Base-by-base conservation (phyloP, 2,329 filamentous ascomycete genomes). In the Chaetomiaceae sp. region DNA sequence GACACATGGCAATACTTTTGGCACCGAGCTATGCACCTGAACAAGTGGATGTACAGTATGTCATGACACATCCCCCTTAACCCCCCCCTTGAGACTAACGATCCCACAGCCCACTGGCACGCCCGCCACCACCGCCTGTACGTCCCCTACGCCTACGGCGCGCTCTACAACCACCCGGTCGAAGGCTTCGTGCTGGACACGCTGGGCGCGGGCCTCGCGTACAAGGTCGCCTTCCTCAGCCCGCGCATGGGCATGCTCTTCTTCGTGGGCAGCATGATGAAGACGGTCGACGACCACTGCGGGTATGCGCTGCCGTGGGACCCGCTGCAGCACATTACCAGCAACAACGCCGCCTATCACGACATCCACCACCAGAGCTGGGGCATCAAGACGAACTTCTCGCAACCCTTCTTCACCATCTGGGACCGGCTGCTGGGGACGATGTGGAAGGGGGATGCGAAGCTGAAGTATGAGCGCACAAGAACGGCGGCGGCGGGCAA, bases 1-100 rank as follows among this genome's bases (percentile, higher is more conserved):
- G 94, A 99, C 72, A 94, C 90, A 40, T 99, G 94, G 94, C 92
- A 99, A 69, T 99, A 99, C 74, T 96, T 96, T 73, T 79, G 92
- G 64, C 94, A 99, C 72, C 89, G 94, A 34, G 81, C 87, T 53
- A 99, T 99, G 94, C 94, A 99, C 73, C 79, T 94, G 75, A 96
- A 97, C 75, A 91, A 89, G 71, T 97, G 89, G 88, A 80, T 99
- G 62, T 97, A 97, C 77, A 87, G 89, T 94, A 77, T 71, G 87
- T 80, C 53, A 8, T 34, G 16, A 51, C 32, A 11, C 9, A 2
- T 27, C 46, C 36, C 10, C 51, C 64, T 8, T 47, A 9, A 27
- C 21, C 37, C 16, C 21, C 21, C 10, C 11, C 42, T 42, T 55
- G 80, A 37, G 79, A 81, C 51, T 54, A 45, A 57, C 52, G 30